Evolutionary conservation across 2,329 filamentous ascomycete genomes (phyloP).

Genomic region (Talaromyces sp.): DNA sequence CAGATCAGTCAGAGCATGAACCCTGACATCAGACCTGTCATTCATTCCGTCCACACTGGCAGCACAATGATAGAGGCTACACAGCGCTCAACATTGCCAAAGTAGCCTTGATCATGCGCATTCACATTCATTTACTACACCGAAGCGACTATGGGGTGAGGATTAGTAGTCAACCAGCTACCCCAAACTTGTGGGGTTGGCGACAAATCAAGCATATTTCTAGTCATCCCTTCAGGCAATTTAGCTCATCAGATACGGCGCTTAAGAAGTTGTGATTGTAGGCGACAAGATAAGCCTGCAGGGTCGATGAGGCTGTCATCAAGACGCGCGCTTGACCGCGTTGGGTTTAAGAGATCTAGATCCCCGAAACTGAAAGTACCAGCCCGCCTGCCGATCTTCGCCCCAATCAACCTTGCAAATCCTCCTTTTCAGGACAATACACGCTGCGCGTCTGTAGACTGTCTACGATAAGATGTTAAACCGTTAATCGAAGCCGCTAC

Average conservation of each 20-base stretch:
- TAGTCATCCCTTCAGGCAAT: neutral
- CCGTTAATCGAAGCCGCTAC: neutral
- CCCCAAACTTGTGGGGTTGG: neutral
- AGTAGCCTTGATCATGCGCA: neutral
- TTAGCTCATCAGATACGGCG: neutral
- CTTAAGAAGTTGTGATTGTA: neutral
- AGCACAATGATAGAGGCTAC: neutral
- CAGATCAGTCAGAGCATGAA: conserved; percentile 1
- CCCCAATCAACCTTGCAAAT: neutral
- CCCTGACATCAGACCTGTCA: neutral
- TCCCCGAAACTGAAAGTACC: neutral
- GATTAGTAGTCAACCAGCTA: neutral
- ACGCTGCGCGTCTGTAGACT: neutral
- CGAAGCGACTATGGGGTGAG: neutral
- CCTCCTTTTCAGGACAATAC: neutral
- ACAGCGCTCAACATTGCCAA: neutral
- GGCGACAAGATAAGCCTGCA: neutral
- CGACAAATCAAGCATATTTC: neutral
- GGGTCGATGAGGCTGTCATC: neutral
- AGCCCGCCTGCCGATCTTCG: neutral
- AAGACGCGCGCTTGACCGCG: neutral
- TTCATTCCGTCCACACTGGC: neutral
- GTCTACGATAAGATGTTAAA: neutral
- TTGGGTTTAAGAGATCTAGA: neutral
- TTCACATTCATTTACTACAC: neutral